These are phyloP conservation scores for Sinapis alba DNA, from an alignment of 441 rosid genomes.

Conservation along the genomic window DNA sequence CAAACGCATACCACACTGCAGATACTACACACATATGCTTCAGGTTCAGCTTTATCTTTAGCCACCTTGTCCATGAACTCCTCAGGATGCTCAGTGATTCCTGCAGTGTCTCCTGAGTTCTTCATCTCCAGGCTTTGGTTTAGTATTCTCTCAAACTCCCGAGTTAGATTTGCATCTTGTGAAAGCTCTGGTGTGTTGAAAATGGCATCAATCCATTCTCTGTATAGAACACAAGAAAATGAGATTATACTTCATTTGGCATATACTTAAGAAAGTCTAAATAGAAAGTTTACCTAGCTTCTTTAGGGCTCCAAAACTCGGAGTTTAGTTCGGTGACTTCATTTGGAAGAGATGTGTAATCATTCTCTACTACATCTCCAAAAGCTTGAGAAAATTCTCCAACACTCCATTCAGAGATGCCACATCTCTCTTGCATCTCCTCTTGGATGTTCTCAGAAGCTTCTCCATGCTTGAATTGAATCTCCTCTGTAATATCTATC, in stretches of 20 bases:
- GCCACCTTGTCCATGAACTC: not conserved
- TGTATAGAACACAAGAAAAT: slow-evolving; percentile 4
- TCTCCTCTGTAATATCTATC: too few species aligned
- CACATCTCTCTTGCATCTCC: not conserved
- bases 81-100: not conserved
- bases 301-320: slow-evolving; percentile 31
- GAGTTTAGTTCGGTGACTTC: slow-evolving; percentile 33
- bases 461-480: not conserved
- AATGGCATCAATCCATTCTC: slow-evolving; percentile 44
- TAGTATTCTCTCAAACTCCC: slow-evolving; percentile 33
- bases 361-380: not conserved
- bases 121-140: not conserved
- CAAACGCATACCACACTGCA: slow-evolving; percentile 10
- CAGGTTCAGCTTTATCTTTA: slow-evolving; percentile 1
- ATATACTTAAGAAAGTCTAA: not conserved
- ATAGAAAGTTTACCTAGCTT: slow-evolving; percentile 45
- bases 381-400: not conserved
- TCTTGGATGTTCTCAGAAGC: not conserved
- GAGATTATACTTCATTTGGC: not conserved
- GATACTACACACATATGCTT: slow-evolving; percentile 10
- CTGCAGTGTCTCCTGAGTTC: not conserved
- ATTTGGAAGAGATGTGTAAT: not conserved
- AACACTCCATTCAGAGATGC: slow-evolving; percentile 36
- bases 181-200: slow-evolving; percentile 43
- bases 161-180: slow-evolving; percentile 41